phyloP scores from a whole-genome alignment of 225 moss, liverwort and hornwort genomes.

The Physcomitrellopsis africana region DNA sequence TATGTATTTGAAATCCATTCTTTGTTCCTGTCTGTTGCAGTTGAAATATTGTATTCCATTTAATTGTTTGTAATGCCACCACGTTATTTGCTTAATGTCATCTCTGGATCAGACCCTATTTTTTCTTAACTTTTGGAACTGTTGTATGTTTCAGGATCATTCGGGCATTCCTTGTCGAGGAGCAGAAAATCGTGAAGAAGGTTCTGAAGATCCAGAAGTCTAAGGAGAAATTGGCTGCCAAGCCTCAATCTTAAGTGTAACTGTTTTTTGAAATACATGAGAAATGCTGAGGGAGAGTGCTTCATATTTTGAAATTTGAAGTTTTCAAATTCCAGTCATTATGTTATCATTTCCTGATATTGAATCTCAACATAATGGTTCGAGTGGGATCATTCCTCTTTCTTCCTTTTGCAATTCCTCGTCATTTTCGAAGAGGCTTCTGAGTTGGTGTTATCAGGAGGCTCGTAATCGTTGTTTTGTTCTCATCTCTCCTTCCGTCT shows the following conservation, averaged over 20 bases:
- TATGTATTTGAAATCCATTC: too few species aligned
- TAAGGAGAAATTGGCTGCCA: conserved; percentile 54
- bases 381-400: background rate
- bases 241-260: conserved; percentile 39
- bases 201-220: conserved; percentile 66
- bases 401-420: background rate
- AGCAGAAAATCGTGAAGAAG: conserved; percentile 70
- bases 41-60: too few species aligned
- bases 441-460: too few species aligned
- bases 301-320: conserved; percentile 13
- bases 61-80: too few species aligned
- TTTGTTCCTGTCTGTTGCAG: too few species aligned
- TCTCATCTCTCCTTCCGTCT: too few species aligned
- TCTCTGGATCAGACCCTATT: too few species aligned
- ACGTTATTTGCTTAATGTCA: too few species aligned
- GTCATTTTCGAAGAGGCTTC: background rate
- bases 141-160: conserved; percentile 44
- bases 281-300: conserved; percentile 3
- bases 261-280: conserved; percentile 4
- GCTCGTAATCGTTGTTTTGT: too few species aligned
- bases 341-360: conserved; percentile 13
- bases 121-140: background rate
- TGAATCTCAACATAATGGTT: background rate
- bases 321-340: background rate
- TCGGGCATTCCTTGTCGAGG: conserved; percentile 64